Percentiles rank a stretch among this genome's conserved stretches.
These are phyloP conservation scores for Schizothecium vesticola DNA, from an alignment of 495 filamentous ascomycete genomes.

Conservation along the genomic window DNA sequence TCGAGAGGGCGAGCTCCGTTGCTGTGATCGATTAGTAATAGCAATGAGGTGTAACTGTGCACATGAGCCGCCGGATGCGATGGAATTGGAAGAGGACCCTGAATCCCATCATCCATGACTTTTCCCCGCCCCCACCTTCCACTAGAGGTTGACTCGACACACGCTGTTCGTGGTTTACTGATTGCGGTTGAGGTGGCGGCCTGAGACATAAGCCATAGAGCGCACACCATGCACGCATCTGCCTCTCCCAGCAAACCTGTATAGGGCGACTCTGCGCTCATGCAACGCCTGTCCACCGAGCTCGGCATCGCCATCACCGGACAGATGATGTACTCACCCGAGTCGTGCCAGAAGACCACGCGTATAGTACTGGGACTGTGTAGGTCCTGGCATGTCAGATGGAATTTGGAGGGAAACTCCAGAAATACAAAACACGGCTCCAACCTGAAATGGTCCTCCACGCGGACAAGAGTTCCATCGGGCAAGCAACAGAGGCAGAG, in stretches of 20 bases:
- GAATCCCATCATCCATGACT: neutral
- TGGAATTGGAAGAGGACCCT: neutral
- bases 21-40: neutral
- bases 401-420: too few species aligned
- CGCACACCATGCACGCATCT: too few species aligned
- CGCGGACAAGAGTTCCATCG: neutral
- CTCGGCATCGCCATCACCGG: neutral
- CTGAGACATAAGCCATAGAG: neutral
- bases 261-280: slow-evolving; percentile 10
- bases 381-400: too few species aligned
- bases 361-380: too few species aligned
- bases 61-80: neutral
- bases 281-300: neutral
- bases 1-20: neutral
- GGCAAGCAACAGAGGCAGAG: neutral
- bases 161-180: neutral
- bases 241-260: too few species aligned
- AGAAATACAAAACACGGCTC: too few species aligned
- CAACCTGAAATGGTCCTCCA: neutral
- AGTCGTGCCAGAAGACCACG: neutral
- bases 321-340: neutral
- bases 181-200: neutral
- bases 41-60: neutral
- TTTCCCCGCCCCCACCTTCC: neutral
- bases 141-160: neutral